Percentiles rank a stretch among this genome's conserved stretches.
These are phyloP conservation scores for Acanthamoeba castellanii DNA, from an alignment of 208 protist species.

Conservation along the genomic window DNA sequence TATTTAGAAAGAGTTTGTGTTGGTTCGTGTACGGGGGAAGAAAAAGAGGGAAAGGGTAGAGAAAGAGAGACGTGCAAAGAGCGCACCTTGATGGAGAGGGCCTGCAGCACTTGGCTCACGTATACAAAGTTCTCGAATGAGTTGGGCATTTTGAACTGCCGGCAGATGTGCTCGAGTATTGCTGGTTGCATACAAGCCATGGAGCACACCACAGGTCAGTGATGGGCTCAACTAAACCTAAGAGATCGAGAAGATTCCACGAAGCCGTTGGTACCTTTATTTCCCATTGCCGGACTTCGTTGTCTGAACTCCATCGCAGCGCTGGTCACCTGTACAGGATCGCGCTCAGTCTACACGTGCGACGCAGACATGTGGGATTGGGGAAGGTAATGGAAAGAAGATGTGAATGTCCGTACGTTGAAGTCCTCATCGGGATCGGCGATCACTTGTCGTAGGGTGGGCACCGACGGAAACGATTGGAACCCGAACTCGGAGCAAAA, in stretches of 20 bases:
- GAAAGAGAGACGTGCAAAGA: background rate
- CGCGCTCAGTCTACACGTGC: background rate
- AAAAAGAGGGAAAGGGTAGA: background rate
- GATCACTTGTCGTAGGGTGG: slow-evolving; percentile 11
- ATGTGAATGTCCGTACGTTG: background rate
- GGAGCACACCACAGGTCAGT: background rate
- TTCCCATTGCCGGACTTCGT: slow-evolving; percentile 75
- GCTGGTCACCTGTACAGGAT: slow-evolving; percentile 66
- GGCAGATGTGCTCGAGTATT: slow-evolving; percentile 81
- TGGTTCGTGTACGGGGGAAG: background rate
- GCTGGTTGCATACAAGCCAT: background rate
- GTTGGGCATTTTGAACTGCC: slow-evolving; percentile 80
- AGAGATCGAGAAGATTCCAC: too few relatives aligned
- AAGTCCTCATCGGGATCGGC: slow-evolving; percentile 21
- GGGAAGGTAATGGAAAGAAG: background rate
- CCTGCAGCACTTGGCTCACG: slow-evolving; percentile 80
- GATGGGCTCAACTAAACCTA: background rate
- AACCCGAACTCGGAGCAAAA: slow-evolving; percentile 90
- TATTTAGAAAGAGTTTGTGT: background rate
- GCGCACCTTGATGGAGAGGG: slow-evolving; percentile 81
- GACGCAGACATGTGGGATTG: background rate
- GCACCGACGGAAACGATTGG: slow-evolving; percentile 79
- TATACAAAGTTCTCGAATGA: slow-evolving; percentile 80
- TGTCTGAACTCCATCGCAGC: slow-evolving; percentile 79
- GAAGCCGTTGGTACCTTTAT: slow-evolving; percentile 32